Percentiles rank a stretch among this genome's conserved stretches.
Evolutionary conservation across 1,139 yeast genomes (phyloP).

Genomic region (Diutina siamensis): DNA sequence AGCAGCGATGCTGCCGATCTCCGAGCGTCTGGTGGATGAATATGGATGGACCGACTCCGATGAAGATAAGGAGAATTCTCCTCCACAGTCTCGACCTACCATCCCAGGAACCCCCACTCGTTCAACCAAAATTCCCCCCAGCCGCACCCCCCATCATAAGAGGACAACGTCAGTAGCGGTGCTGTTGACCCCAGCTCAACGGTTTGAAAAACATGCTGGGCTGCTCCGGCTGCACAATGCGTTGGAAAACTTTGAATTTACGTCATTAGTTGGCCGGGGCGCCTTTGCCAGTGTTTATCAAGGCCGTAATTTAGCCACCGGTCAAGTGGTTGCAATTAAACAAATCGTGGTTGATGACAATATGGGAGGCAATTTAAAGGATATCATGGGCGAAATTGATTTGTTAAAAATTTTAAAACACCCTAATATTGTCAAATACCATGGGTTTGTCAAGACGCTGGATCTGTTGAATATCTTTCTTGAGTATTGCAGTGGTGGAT

Average conservation of each 20-base stretch:
- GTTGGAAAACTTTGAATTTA: constrained; percentile 43
- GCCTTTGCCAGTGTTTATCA: constrained; percentile 70
- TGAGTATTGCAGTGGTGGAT: constrained; percentile 75
- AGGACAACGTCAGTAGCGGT: constrained; percentile 24
- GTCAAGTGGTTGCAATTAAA: constrained; percentile 74
- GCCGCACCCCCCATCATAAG: background rate
- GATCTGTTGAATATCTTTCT: constrained; percentile 51
- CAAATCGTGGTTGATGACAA: constrained; percentile 49
- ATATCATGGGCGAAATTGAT: constrained; percentile 74
- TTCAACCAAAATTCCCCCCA: background rate
- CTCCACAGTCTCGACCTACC: background rate
- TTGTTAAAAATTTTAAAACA: constrained; percentile 74
- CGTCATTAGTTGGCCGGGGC: constrained; percentile 63
- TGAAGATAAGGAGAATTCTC: background rate
- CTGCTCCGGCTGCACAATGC: constrained; percentile 12
- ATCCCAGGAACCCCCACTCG: background rate
- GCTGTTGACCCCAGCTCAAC: constrained; percentile 35
- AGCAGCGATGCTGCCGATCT: background rate
- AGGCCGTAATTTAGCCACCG: constrained; percentile 53
- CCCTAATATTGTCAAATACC: constrained; percentile 79
- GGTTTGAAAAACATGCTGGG: constrained; percentile 1
- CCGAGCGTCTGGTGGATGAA: background rate
- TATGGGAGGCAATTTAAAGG: constrained; percentile 44
- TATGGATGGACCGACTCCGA: background rate
- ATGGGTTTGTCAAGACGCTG: constrained; percentile 70